Evolutionary conservation across 768 basidiomycete genomes (phyloP).

Genomic region (Russula sp.): DNA sequence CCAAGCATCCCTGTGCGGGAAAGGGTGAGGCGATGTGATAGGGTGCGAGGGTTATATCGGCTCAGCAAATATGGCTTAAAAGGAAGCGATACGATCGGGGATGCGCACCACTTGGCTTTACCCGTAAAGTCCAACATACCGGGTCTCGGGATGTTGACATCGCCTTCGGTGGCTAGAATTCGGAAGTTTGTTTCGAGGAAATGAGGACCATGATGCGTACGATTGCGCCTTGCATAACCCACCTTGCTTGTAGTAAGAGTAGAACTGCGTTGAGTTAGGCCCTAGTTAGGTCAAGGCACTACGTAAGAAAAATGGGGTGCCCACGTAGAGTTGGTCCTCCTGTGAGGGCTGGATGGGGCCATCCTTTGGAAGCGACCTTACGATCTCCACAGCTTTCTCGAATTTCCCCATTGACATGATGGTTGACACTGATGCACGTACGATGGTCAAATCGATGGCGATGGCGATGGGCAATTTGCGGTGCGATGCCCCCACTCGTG

Average conservation of each 20-base stretch:
- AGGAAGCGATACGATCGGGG: background rate
- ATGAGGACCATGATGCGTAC: slow-evolving; percentile 20
- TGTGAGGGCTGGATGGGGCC: slow-evolving; percentile 70
- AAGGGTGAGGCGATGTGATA: background rate
- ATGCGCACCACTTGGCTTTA: slow-evolving; percentile 80
- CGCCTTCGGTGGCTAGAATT: slow-evolving; percentile 60
- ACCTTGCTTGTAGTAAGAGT: slow-evolving; percentile 94
- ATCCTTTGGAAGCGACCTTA: slow-evolving; percentile 64
- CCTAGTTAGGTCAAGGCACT: slow-evolving; percentile 5
- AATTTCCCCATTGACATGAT: slow-evolving; percentile 69
- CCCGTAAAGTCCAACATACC: slow-evolving; percentile 82
- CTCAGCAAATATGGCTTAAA: slow-evolving; percentile 11
- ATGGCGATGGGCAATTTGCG: background rate
- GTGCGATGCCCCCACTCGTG: background rate
- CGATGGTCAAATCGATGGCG: slow-evolving; percentile 6
- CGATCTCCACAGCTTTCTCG: slow-evolving; percentile 65
- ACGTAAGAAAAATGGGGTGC: slow-evolving; percentile 28
- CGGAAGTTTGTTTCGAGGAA: background rate
- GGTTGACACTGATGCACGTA: slow-evolving; percentile 3
- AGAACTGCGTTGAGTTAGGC: slow-evolving; percentile 58
- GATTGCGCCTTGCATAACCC: slow-evolving; percentile 8
- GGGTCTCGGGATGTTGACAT: slow-evolving; percentile 57
- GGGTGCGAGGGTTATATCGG: background rate
- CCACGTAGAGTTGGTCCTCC: slow-evolving; percentile 74
- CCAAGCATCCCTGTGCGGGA: slow-evolving; percentile 76